A percentile compares a stretch with the other conserved stretches of the same genome.
Conservation (phyloP, 768 basidiomycete species). For the Ramaria sp. region DNA sequence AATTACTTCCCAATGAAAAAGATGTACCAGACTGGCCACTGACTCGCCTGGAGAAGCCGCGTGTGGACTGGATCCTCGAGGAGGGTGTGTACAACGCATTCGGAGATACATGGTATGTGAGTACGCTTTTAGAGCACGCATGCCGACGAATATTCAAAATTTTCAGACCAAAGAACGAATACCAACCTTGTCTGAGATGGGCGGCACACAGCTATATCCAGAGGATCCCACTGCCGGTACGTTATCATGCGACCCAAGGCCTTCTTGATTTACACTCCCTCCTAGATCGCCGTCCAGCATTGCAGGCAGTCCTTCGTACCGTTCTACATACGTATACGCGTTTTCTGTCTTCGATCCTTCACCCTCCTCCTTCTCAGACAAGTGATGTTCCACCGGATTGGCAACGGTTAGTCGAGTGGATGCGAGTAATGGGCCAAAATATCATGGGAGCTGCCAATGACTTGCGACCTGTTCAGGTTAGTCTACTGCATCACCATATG, state of each 20-base stretch:
- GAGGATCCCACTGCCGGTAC: conserved; percentile 57
- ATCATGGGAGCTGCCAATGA: conserved; percentile 88
- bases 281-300: conserved; percentile 67
- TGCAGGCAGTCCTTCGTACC: conserved; percentile 62
- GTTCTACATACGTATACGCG: conserved; percentile 72
- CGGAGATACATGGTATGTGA: conserved; percentile 86
- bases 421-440: conserved; percentile 71
- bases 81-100: conserved; percentile 75
- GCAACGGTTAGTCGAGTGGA: conserved; percentile 71
- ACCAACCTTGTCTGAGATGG: conserved; percentile 71
- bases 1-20: conserved; percentile 55
- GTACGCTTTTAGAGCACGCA: conserved; percentile 18
- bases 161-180: conserved; percentile 74
- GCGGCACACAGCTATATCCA: conserved; percentile 74
- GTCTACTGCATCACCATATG: conserved; percentile 10
- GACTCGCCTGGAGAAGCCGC: conserved; percentile 68
- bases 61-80: conserved; percentile 85
- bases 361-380: conserved; percentile 39
- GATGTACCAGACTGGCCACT: conserved; percentile 76
- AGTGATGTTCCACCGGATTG: conserved; percentile 49
- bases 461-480: conserved; percentile 76
- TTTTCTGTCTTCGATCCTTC: conserved; percentile 57
- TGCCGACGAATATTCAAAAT: conserved; percentile 4
- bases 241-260: conserved; percentile 12
- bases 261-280: background rate